A percentile compares a stretch with the other conserved stretches of the same genome.
Evolutionary conservation across 805 yeast species (phyloP).

Genomic region (Candida silvatica): DNA sequence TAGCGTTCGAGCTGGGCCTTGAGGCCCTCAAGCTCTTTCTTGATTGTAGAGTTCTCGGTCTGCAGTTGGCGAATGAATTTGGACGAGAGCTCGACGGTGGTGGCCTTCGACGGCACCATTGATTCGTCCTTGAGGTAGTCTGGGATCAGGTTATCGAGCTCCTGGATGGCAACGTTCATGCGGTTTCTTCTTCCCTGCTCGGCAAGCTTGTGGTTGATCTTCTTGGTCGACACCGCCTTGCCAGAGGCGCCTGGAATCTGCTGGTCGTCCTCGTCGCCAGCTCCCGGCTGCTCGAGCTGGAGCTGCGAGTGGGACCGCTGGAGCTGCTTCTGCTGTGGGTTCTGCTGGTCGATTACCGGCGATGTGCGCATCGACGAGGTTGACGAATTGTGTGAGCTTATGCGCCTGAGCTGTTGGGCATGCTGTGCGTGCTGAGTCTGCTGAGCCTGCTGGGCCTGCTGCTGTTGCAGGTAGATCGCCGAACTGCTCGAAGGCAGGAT

Average conservation of each 20-base stretch:
- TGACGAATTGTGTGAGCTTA: conserved; percentile 1
- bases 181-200: conserved; percentile 95
- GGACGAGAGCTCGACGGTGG: conserved; percentile 87
- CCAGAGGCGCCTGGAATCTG: conserved; percentile 3
- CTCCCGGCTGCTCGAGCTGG: not conserved
- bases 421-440: conserved; percentile 4
- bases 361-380: not conserved
- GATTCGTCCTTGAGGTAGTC: conserved; percentile 44
- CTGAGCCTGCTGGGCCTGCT: conserved; percentile 8
- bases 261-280: not conserved
- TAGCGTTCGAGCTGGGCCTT: conserved; percentile 15
- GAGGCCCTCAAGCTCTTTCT: conserved; percentile 28
- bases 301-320: not conserved
- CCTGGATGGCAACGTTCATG: conserved; percentile 80
- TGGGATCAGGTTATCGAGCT: conserved; percentile 62
- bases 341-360: not conserved
- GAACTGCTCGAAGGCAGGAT: conserved; percentile 23
- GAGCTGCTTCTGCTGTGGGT: conserved; percentile 9
- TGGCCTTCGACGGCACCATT: conserved; percentile 81
- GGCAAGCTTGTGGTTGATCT: conserved; percentile 79
- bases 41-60: conserved; percentile 26
- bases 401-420: conserved; percentile 7
- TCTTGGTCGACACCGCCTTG: conserved; percentile 28
- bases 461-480: conserved; percentile 3
- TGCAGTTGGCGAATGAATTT: conserved; percentile 48